phyloP scores from a whole-genome alignment of 1,284 basidiomycete species.

The Ganoderma boninense region DNA sequence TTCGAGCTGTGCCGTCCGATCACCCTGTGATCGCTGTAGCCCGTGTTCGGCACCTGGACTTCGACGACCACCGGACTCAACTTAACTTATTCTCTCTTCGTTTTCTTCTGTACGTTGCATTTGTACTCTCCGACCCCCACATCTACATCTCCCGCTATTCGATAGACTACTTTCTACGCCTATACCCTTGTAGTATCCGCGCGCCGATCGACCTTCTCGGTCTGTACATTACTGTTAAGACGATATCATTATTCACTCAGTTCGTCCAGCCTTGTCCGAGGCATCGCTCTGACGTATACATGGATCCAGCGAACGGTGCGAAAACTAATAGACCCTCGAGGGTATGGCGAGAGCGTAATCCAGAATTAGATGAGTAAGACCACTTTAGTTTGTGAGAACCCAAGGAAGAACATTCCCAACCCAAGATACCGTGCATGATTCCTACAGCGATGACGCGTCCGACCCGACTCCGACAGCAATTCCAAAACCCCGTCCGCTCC shows the following conservation, averaged over 20 bases:
- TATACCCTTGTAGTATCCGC: conserved; percentile 33
- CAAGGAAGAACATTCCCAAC: not conserved
- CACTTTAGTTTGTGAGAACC: not conserved
- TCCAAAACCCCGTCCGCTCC: not conserved
- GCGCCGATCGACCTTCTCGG: conserved; percentile 5
- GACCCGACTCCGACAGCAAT: not conserved
- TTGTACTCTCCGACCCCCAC: conserved; percentile 22
- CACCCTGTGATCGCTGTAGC: not conserved
- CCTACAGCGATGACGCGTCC: no score
- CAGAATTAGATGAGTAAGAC: conserved; percentile 14
- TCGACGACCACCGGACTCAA: conserved; percentile 10
- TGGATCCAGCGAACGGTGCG: not conserved
- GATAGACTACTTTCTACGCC: conserved; percentile 23
- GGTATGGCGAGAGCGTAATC: conserved; percentile 7
- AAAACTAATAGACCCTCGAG: not conserved
- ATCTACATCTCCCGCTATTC: conserved; percentile 8
- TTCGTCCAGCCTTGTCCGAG: not conserved
- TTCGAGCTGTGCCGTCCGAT: conserved; percentile 19
- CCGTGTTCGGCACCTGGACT: not conserved
- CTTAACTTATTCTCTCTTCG: conserved; percentile 30
- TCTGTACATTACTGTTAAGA: conserved; percentile 26
- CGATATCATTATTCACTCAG: conserved; percentile 23
- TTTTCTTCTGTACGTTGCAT: conserved; percentile 13
- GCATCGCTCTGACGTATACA: not conserved
- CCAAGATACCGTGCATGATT: not conserved